phyloP scores from a whole-genome alignment of 345 rosid genomes.

The Salix brachista region DNA sequence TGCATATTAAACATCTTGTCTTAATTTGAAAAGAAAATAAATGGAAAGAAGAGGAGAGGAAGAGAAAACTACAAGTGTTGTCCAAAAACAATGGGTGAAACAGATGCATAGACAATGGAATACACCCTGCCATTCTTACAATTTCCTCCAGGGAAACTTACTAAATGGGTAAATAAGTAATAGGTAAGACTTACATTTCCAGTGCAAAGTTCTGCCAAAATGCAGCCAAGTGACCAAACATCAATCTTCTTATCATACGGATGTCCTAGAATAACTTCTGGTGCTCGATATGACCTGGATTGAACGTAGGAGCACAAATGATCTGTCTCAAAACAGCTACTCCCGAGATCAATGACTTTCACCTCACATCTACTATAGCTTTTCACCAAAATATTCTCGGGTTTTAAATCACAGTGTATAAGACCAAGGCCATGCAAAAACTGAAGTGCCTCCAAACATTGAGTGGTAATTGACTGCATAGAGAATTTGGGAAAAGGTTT shows the following conservation, averaged over 20 bases:
- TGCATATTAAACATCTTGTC: not conserved
- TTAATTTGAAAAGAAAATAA: not conserved
- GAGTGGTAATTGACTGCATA: slow-evolving; percentile 92
- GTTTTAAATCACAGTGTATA: slow-evolving; percentile 95
- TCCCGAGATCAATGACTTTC: slow-evolving; percentile 99
- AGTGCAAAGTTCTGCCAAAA: slow-evolving; percentile 94
- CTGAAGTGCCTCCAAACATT: slow-evolving; percentile 92
- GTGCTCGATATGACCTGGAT: slow-evolving; percentile 96
- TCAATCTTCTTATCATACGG: slow-evolving; percentile 96
- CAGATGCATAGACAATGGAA: not conserved
- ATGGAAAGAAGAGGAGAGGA: not conserved
- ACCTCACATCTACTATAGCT: slow-evolving; percentile 98
- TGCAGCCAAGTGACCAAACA: slow-evolving; percentile 99
- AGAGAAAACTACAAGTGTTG: not conserved
- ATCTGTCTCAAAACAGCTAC: slow-evolving; percentile 99
- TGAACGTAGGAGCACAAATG: slow-evolving; percentile 98
- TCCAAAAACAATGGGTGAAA: not conserved
- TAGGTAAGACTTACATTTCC: slow-evolving; percentile 76
- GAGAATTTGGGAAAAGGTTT: slow-evolving; percentile 22
- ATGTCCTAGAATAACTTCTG: slow-evolving; percentile 93
- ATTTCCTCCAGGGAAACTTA: not conserved
- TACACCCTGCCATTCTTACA: not conserved
- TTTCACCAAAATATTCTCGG: slow-evolving; percentile 91
- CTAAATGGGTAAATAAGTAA: not conserved
- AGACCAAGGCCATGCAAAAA: slow-evolving; percentile 95